phyloP scores from a whole-genome alignment of 23 red algal genomes.

The Gracilaria gracilis region DNA sequence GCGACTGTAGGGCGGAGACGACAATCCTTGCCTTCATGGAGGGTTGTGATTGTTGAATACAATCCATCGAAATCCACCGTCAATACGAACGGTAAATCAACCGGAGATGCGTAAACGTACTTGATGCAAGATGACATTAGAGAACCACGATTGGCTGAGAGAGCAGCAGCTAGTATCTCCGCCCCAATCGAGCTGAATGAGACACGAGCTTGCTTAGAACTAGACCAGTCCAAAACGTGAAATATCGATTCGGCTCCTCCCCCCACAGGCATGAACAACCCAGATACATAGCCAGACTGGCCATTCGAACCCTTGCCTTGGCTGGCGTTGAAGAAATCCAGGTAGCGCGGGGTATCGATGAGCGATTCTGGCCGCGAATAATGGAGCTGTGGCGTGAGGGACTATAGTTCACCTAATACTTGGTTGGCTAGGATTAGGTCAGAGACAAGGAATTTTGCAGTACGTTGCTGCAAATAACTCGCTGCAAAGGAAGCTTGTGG shows the following conservation, averaged over 20 bases:
- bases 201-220: conserved; percentile 22
- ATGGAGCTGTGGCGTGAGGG: not conserved
- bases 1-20: conserved; percentile 29
- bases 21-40: conserved; percentile 46
- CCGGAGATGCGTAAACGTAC: not conserved
- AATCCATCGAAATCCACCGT: conserved; percentile 42
- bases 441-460: not conserved
- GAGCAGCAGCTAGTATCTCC: conserved; percentile 36
- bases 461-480: not conserved
- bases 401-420: not conserved
- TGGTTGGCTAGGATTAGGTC: not conserved
- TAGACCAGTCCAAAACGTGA: conserved; percentile 43
- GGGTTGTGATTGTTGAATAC: conserved; percentile 27
- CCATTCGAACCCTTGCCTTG: conserved; percentile 45
- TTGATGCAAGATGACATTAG: not conserved
- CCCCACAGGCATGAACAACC: conserved; percentile 32
- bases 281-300: conserved; percentile 43
- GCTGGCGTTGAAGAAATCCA: conserved; percentile 55
- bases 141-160: conserved; percentile 17
- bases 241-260: conserved; percentile 2
- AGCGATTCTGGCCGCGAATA: not conserved
- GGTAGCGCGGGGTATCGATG: not conserved
- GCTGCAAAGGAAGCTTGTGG: not conserved
- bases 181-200: conserved; percentile 30
- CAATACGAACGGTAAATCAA: not conserved